Evolutionary conservation across 768 basidiomycete species (phyloP), one percentile per base, ranked within the genome.

Genomic region (Suillus decipiens): DNA sequence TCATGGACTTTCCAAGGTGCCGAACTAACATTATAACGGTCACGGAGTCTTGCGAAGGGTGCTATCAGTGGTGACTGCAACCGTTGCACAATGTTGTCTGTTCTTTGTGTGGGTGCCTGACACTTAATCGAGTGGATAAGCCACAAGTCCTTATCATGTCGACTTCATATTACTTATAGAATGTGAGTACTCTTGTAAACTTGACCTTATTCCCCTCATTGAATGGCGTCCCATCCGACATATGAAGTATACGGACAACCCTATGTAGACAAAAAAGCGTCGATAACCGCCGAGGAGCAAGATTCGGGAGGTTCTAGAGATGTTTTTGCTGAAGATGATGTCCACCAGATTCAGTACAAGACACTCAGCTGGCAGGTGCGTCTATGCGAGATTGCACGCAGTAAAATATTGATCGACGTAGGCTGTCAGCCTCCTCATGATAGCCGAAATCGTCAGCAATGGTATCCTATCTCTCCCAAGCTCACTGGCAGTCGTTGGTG

Each of bases 361-460:
- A 84, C 83, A 0, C 72, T 84, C 10, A 80, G 78, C 56, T 84
- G 83, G 83, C 82, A 80, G 78, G 82, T 80, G 24, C 4, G 62
- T 65, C 36, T 48, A 43, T 45, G 47, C 54, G 37, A 12, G 53
- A 41, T 31, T 31, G 39, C 3, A 31, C 39, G 11, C 39, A 19
- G 10, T 57, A 11, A 57, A 42, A 57, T 61, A 5, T 42, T 51
- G 19, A 24, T 39, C 41, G 24, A 31, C 7, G n/a, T 60, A 84
- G 82, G 81, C 83, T 63, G 81, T 84, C 10, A 72, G 76, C 31
- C 64, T 83, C 58, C 71, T 85, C 22, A 85, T 85, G 84, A 84
- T 84, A 59, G 83, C 84, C 50, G 84, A 84, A 68, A 84, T 84
- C 33, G 82, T 85, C 39, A 82, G 81, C 70, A 85, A 84, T 70